Conservation (phyloP, 192 early-diverging fungal species). For the Backusella liffmaniae region DNA sequence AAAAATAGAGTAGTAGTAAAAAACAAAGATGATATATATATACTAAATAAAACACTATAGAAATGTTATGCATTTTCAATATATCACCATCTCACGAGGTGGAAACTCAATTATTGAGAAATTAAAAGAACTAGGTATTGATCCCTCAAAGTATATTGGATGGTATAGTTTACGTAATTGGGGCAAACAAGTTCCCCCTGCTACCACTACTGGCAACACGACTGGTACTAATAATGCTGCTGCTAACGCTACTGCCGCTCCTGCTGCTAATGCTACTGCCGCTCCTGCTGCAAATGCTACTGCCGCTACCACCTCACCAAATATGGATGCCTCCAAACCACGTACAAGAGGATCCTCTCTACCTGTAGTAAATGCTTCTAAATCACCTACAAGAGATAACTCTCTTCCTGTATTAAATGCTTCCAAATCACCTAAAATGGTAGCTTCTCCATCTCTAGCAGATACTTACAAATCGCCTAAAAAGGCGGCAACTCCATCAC, state of each 20-base stretch:
- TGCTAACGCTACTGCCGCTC: background rate
- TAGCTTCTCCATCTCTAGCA: background rate
- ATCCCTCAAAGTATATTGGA: constrained; percentile 63
- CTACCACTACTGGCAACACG: background rate
- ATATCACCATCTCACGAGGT: constrained; percentile 72
- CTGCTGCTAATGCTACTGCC: background rate
- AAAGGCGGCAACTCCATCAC: background rate
- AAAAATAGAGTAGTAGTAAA: background rate
- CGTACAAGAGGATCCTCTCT: background rate
- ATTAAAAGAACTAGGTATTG: constrained; percentile 54
- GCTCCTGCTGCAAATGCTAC: background rate
- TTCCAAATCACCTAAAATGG: background rate
- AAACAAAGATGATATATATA: background rate
- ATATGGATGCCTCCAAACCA: background rate
- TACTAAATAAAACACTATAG: background rate
- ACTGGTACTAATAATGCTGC: background rate
- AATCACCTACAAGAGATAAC: background rate
- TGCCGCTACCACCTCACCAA: background rate
- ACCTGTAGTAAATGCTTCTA: background rate
- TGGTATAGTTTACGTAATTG: constrained; percentile 75
- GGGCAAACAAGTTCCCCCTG: constrained; percentile 41
- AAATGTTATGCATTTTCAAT: constrained; percentile 80
- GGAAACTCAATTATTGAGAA: constrained; percentile 66
- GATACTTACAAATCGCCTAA: background rate
- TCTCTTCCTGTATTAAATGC: background rate